Evolutionary conservation across 2,329 filamentous ascomycete species (phyloP).

Genomic region (Talaromyces marneffei): DNA sequence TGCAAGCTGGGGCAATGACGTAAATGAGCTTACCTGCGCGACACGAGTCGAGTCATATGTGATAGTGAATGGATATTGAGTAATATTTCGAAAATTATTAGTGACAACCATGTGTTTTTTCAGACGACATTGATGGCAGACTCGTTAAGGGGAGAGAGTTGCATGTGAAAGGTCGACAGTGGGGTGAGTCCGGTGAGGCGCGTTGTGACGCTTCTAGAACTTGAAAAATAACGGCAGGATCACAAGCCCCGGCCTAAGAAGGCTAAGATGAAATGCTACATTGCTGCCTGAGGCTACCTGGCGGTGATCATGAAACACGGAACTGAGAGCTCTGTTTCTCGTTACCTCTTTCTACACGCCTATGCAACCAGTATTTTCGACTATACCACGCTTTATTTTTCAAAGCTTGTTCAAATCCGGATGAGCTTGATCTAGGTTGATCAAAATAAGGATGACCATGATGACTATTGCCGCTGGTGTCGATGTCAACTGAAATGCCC

Average conservation of each 20-base stretch:
- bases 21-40: constrained; percentile 4
- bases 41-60: neutral
- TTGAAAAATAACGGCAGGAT: neutral
- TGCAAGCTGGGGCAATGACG: constrained; percentile 14
- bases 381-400: neutral
- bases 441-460: neutral
- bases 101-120: neutral
- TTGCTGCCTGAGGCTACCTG: constrained; percentile 8
- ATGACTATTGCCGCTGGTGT: constrained; percentile 12
- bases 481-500: constrained; percentile 14
- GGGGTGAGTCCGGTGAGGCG: neutral
- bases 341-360: neutral
- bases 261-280: constrained; percentile 4
- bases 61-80: neutral
- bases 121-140: neutral
- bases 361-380: neutral
- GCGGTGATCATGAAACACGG: neutral
- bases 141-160: neutral
- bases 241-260: too few species aligned
- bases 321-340: neutral
- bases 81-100: neutral
- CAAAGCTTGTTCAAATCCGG: neutral
- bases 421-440: neutral
- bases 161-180: neutral
- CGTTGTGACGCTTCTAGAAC: constrained; percentile 21